Conservation (phyloP, 495 filamentous ascomycete species). For the Aspergillus olivimuriae region DNA sequence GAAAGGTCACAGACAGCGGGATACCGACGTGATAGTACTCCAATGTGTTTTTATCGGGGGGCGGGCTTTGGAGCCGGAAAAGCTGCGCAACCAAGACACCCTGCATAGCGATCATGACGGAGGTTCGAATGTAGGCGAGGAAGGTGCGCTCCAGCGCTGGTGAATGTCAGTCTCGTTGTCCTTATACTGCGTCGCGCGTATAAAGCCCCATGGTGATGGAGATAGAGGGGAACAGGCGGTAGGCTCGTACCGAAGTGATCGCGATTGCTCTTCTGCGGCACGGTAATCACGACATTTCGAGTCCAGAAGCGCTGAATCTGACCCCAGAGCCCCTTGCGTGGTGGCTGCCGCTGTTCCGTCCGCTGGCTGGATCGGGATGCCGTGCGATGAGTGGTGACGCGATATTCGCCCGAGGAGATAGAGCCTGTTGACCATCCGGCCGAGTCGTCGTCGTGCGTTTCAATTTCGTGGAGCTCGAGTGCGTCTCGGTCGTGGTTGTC, state of each 20-base stretch:
- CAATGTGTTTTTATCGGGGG: constrained; percentile 24
- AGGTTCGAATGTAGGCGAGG: constrained; percentile 71
- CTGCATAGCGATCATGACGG: constrained; percentile 59
- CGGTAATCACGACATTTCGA: constrained; percentile 33
- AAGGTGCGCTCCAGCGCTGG: constrained; percentile 75
- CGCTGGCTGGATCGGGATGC: constrained; percentile 15
- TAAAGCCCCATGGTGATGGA: background rate
- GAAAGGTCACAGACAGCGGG: constrained; percentile 55
- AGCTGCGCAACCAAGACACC: constrained; percentile 63
- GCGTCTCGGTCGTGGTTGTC: constrained; percentile 18
- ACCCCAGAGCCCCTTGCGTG: constrained; percentile 20
- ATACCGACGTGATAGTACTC: constrained; percentile 59
- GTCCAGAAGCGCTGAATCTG: constrained; percentile 31
- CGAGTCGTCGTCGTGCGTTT: constrained; percentile 20
- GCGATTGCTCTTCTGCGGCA: constrained; percentile 39
- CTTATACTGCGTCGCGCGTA: background rate
- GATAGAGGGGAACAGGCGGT: background rate
- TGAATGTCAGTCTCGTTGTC: background rate
- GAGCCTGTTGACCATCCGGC: constrained; percentile 17
- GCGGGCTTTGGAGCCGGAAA: constrained; percentile 56
- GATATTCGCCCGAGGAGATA: constrained; percentile 35
- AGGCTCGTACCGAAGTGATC: constrained; percentile 37
- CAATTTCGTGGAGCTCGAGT: constrained; percentile 31
- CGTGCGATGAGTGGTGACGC: constrained; percentile 21
- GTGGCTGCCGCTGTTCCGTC: constrained; percentile 7